Evolutionary conservation across 345 rosid species (phyloP).

Genomic region (Sisymbrium irio): DNA sequence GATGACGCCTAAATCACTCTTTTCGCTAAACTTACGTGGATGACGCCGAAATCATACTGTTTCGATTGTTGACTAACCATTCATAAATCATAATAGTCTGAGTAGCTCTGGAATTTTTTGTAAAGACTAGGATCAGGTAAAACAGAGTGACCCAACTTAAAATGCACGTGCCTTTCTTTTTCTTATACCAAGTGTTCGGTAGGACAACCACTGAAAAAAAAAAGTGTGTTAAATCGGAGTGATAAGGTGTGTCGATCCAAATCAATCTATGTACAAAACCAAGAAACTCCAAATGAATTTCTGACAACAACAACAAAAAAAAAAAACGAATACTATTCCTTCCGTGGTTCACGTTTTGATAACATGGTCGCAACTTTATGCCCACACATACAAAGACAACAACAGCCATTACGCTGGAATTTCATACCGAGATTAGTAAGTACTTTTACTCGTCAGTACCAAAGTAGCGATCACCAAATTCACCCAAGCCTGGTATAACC

Average conservation of each 20-base stretch:
- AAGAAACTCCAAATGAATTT: not conserved
- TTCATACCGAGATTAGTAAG: not conserved
- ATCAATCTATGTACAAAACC: not conserved
- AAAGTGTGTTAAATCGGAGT: not conserved
- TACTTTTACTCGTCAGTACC: slow-evolving; percentile 78
- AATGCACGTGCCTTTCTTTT: not conserved
- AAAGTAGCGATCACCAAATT: slow-evolving; percentile 96
- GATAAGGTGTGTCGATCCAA: not conserved
- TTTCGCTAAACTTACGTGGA: slow-evolving; percentile 19
- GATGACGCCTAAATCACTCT: slow-evolving; percentile 19
- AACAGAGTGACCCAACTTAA: not conserved
- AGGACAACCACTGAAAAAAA: no score
- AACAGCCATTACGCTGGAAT: not conserved
- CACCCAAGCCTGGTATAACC: slow-evolving; percentile 97
- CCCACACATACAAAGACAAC: not conserved
- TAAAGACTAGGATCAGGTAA: not conserved
- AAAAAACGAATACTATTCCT: not conserved
- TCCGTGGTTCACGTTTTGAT: slow-evolving; percentile 3
- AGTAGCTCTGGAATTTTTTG: not conserved
- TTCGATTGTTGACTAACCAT: not conserved
- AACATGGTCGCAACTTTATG: not conserved
- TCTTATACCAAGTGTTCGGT: not conserved
- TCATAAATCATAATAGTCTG: not conserved
- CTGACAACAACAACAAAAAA: not conserved
- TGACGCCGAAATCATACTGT: not conserved